These are phyloP conservation scores for Pyrus pyrifolia DNA, from an alignment of 306 rosid species.

Conservation along the genomic window DNA sequence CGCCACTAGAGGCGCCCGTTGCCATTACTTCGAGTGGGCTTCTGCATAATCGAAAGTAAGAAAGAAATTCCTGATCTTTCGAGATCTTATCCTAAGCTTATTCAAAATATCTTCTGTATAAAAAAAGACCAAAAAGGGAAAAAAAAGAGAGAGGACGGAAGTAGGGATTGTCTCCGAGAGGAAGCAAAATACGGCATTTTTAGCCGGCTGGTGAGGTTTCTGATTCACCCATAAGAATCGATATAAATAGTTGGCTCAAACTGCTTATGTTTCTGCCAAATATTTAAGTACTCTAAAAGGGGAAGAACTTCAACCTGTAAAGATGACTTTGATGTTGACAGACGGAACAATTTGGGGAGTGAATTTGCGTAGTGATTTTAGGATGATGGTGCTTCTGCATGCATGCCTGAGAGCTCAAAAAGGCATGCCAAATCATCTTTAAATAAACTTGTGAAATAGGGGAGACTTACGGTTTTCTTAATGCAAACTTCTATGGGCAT, in stretches of 20 bases:
- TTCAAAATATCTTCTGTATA: slow-evolving; percentile 30
- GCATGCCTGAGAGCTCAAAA: slow-evolving; percentile 3
- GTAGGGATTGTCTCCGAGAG: slow-evolving; percentile 43
- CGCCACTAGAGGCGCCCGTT: slow-evolving; percentile 63
- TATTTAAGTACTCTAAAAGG: slow-evolving; percentile 12
- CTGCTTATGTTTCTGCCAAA: slow-evolving; percentile 19
- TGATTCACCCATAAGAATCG: slow-evolving; percentile 40
- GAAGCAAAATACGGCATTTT: slow-evolving; percentile 31
- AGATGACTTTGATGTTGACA: slow-evolving; percentile 56
- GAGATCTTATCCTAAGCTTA: slow-evolving; percentile 28
- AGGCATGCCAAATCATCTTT: slow-evolving; percentile 48
- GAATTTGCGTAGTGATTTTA: slow-evolving; percentile 45
- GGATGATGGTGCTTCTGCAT: slow-evolving; percentile 50
- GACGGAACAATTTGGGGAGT: slow-evolving; percentile 48
- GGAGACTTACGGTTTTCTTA: slow-evolving; percentile 26
- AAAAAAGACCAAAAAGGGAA: not conserved
- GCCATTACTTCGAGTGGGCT: slow-evolving; percentile 90
- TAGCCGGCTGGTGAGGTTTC: slow-evolving; percentile 44
- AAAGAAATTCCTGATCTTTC: slow-evolving; percentile 26
- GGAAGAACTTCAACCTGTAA: slow-evolving; percentile 62
- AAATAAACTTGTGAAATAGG: slow-evolving; percentile 52
- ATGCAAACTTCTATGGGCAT: slow-evolving; percentile 38
- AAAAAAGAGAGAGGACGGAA: slow-evolving; percentile 20
- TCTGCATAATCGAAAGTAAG: slow-evolving; percentile 36
- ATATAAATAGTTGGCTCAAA: slow-evolving; percentile 43